Percentiles rank a stretch among this genome's conserved stretches.
These are phyloP conservation scores for Trichoderma harzianum DNA, from an alignment of 2,329 filamentous ascomycete genomes.

Conservation along the genomic window DNA sequence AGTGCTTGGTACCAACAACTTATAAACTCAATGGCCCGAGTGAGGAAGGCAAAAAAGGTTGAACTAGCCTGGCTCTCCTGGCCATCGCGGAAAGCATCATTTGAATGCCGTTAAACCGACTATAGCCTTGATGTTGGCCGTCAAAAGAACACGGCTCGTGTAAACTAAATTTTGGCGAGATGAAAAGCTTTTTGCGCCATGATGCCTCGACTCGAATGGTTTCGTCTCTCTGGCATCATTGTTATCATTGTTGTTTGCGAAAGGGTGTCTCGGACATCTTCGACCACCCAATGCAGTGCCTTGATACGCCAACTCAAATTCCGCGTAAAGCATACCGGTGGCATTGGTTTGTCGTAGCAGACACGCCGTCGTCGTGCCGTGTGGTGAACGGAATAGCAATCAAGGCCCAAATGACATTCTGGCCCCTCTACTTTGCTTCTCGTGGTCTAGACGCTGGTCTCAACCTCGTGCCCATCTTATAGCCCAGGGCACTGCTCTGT, in stretches of 20 bases:
- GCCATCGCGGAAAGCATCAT: background rate
- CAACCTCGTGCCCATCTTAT: background rate
- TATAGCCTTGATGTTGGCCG: background rate
- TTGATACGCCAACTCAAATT: background rate
- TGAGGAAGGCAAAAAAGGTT: background rate
- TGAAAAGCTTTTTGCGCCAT: background rate
- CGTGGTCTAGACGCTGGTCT: slow-evolving; percentile 9
- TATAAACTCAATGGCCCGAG: background rate
- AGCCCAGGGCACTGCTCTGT: background rate
- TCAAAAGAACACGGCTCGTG: background rate
- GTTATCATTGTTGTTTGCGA: background rate
- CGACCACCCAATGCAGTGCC: background rate
- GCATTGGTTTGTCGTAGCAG: background rate
- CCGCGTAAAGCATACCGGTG: background rate
- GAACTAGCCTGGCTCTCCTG: background rate
- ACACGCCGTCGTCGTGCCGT: background rate
- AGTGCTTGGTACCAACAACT: background rate
- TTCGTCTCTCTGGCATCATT: background rate
- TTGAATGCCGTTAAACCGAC: background rate
- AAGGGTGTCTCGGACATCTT: background rate
- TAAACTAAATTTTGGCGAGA: background rate
- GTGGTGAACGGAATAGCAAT: background rate
- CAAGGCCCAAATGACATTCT: background rate
- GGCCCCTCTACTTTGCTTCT: background rate
- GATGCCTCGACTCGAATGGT: background rate